A percentile compares a stretch with the other conserved stretches of the same genome.
Evolutionary conservation across 805 yeast genomes (phyloP).

Genomic region (Kazachstania taianensis): DNA sequence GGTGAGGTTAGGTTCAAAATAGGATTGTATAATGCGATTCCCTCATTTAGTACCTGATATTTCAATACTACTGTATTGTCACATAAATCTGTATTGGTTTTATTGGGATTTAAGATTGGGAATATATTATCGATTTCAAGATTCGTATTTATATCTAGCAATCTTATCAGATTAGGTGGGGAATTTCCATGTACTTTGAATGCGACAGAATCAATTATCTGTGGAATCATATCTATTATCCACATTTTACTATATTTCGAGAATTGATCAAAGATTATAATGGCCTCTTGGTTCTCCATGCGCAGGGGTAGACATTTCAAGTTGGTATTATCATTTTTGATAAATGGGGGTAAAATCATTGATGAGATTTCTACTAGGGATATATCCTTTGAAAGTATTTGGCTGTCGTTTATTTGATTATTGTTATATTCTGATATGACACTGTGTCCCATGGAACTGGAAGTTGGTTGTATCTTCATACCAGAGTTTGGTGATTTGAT

Average conservation of each 20-base stretch:
- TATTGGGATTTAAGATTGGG: background rate
- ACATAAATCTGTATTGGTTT: background rate
- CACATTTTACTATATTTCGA: slow-evolving; percentile 39
- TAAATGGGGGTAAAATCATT: slow-evolving; percentile 22
- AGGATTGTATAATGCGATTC: slow-evolving; percentile 26
- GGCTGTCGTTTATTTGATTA: background rate
- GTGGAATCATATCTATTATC: slow-evolving; percentile 27
- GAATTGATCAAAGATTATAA: slow-evolving; percentile 41
- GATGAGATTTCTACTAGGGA: slow-evolving; percentile 54
- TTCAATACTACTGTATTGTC: background rate
- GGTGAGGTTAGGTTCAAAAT: slow-evolving; percentile 22
- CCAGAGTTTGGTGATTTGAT: slow-evolving; percentile 21
- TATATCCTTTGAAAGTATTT: slow-evolving; percentile 50
- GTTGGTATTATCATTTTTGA: slow-evolving; percentile 28
- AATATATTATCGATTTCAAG: background rate
- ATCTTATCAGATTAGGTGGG: slow-evolving; percentile 15
- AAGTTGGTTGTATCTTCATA: slow-evolving; percentile 4
- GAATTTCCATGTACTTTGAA: slow-evolving; percentile 23
- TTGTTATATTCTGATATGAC: background rate
- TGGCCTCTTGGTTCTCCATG: slow-evolving; percentile 49
- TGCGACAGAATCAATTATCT: slow-evolving; percentile 18
- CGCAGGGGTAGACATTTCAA: slow-evolving; percentile 16
- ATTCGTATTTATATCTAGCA: slow-evolving; percentile 5
- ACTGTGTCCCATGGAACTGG: background rate
- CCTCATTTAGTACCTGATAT: slow-evolving; percentile 21